These are phyloP conservation scores for Caloboletus firmus DNA, from an alignment of 1,284 basidiomycete genomes.

Conservation along the genomic window DNA sequence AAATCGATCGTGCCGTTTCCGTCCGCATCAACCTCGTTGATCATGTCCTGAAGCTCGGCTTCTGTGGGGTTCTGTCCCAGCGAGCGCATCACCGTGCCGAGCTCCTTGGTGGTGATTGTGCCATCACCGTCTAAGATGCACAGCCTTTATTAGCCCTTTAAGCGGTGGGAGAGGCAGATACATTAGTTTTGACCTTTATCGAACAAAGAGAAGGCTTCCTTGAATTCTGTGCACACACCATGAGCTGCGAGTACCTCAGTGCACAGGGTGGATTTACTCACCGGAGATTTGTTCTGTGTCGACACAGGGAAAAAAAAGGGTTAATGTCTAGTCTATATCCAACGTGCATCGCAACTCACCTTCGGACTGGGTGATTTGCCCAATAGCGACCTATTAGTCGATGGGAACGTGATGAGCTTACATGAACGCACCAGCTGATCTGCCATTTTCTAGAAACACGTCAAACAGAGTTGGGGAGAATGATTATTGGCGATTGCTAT, in stretches of 20 bases:
- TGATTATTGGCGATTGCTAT: neutral
- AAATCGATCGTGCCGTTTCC: conserved; percentile 93
- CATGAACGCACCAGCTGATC: conserved; percentile 63
- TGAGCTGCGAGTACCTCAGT: conserved; percentile 23
- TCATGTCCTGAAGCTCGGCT: conserved; percentile 95
- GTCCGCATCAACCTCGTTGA: conserved; percentile 86
- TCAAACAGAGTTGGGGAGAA: neutral
- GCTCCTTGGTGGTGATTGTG: conserved; percentile 94
- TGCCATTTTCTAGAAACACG: conserved; percentile 48
- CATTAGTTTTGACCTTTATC: conserved; percentile 70
- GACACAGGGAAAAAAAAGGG: neutral
- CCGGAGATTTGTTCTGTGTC: conserved; percentile 67
- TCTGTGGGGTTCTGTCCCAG: conserved; percentile 97
- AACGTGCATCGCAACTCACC: conserved; percentile 42
- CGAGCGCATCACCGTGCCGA: conserved; percentile 96
- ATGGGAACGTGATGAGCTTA: conserved; percentile 8
- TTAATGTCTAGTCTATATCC: neutral
- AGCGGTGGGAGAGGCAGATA: conserved; percentile 9
- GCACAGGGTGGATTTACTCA: conserved; percentile 32
- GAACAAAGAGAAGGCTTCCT: conserved; percentile 93
- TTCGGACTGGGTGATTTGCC: conserved; percentile 51
- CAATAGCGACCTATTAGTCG: conserved; percentile 13
- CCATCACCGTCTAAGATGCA: conserved; percentile 81
- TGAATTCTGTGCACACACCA: conserved; percentile 54
- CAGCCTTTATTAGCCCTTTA: conserved; percentile 23